These are phyloP conservation scores for Phytophthora idaei DNA, from an alignment of 352 stramenopile genomes.

Conservation along the genomic window DNA sequence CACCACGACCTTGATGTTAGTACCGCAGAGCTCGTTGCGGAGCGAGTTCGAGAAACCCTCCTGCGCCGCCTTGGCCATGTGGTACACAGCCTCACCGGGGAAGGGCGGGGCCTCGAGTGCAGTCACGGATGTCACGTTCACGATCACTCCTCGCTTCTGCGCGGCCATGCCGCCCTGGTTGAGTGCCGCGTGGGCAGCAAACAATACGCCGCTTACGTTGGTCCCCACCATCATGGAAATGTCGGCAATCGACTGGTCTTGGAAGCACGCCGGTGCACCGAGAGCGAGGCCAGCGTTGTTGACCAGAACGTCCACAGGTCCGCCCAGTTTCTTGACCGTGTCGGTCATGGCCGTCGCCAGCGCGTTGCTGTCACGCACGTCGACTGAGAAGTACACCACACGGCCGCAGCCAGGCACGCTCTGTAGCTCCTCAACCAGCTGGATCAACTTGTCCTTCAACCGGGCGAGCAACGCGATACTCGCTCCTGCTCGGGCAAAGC, in stretches of 20 bases:
- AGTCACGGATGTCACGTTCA: slow-evolving; percentile 40
- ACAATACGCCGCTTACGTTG: slow-evolving; percentile 32
- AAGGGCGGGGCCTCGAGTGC: slow-evolving; percentile 34
- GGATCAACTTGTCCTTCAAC: slow-evolving; percentile 30
- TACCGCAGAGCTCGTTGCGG: slow-evolving; percentile 33
- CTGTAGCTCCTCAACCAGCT: slow-evolving; percentile 23
- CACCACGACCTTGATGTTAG: slow-evolving; percentile 40
- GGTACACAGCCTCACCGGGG: slow-evolving; percentile 35
- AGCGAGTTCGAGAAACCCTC: slow-evolving; percentile 38
- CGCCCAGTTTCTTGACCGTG: slow-evolving; percentile 22
- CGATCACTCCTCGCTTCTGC: slow-evolving; percentile 28
- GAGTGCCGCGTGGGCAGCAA: slow-evolving; percentile 28
- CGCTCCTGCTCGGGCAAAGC: slow-evolving; percentile 22
- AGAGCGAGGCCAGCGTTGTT: slow-evolving; percentile 38
- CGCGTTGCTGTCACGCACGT: slow-evolving; percentile 22
- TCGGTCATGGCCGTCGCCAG: slow-evolving; percentile 15
- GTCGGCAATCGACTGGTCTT: slow-evolving; percentile 32
- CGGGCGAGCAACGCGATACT: slow-evolving; percentile 26
- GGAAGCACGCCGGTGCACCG: slow-evolving; percentile 27
- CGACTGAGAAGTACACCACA: slow-evolving; percentile 21
- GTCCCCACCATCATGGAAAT: slow-evolving; percentile 38
- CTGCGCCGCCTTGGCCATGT: slow-evolving; percentile 33
- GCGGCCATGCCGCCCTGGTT: slow-evolving; percentile 32
- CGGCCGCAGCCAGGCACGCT: slow-evolving; percentile 5
- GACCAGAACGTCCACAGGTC: slow-evolving; percentile 30